These are phyloP conservation scores for Metarhizium brunneum DNA, from an alignment of 2,329 filamentous ascomycete genomes.

Conservation along the genomic window DNA sequence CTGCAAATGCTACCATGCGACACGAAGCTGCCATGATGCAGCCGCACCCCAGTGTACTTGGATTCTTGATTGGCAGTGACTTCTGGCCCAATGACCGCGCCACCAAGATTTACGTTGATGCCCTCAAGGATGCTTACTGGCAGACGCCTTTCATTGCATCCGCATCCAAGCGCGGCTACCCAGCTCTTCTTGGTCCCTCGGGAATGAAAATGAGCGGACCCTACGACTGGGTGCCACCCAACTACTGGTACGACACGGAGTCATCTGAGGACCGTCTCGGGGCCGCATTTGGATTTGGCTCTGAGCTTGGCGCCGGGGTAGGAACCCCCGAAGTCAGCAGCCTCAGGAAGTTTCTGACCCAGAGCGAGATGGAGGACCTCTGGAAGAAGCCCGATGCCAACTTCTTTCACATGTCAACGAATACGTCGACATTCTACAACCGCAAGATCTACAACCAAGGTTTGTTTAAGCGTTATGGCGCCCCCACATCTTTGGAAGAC, in stretches of 20 bases:
- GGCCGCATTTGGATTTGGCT: conserved; percentile 54
- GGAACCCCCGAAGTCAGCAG: conserved; percentile 50
- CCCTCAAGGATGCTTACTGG: conserved; percentile 43
- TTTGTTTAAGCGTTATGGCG: conserved; percentile 40
- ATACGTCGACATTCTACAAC: conserved; percentile 43
- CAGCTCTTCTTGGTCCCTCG: conserved; percentile 39
- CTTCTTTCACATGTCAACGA: conserved; percentile 51
- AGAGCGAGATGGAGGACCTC: conserved; percentile 40
- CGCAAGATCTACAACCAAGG: conserved; percentile 49
- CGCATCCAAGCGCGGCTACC: conserved; percentile 44
- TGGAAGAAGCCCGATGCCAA: conserved; percentile 45
- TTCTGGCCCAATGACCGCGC: conserved; percentile 53
- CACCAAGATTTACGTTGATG: conserved; percentile 41
- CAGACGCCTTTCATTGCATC: conserved; percentile 47
- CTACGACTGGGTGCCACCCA: conserved; percentile 57
- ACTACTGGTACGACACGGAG: conserved; percentile 49
- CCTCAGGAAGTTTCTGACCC: conserved; percentile 42
- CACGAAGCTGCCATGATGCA: conserved; percentile 54
- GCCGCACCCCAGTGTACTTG: conserved; percentile 47
- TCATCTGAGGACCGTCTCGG: conserved; percentile 32
- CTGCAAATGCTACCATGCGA: conserved; percentile 43
- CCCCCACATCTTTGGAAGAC: conserved; percentile 41
- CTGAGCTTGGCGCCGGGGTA: conserved; percentile 52
- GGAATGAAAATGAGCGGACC: conserved; percentile 60
- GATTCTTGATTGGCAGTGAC: conserved; percentile 52